These are phyloP conservation scores for Fusarium pilosicola DNA, from an alignment of 2,329 filamentous ascomycete genomes.

Conservation along the genomic window DNA sequence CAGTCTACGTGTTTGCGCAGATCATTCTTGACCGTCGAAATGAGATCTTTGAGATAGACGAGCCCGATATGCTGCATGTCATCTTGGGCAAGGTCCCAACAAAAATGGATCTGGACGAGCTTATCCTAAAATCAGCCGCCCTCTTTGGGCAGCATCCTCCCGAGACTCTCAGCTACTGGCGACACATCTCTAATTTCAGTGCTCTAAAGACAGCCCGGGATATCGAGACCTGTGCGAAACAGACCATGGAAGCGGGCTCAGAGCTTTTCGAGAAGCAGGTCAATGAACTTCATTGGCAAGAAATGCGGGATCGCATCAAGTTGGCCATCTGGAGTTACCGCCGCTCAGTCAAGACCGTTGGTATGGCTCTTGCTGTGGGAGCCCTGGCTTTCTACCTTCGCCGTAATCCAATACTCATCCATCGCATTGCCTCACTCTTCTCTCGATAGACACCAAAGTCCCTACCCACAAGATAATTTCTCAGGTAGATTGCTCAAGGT, in stretches of 20 bases:
- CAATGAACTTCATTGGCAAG: constrained; percentile 73
- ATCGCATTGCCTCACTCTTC: constrained; percentile 44
- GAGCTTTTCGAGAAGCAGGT: constrained; percentile 76
- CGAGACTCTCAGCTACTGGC: constrained; percentile 76
- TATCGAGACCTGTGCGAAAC: constrained; percentile 57
- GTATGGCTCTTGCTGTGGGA: constrained; percentile 73
- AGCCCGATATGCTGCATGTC: constrained; percentile 92
- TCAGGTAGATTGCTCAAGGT: neutral
- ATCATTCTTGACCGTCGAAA: constrained; percentile 83
- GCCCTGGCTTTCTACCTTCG: constrained; percentile 75
- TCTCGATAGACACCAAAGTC: constrained; percentile 21
- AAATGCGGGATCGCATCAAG: constrained; percentile 53
- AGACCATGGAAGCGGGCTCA: constrained; percentile 74
- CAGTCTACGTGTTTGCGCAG: constrained; percentile 90
- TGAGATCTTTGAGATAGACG: constrained; percentile 90
- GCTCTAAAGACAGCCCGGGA: constrained; percentile 84
- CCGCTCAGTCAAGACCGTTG: constrained; percentile 69
- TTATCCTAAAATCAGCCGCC: constrained; percentile 72
- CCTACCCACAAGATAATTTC: neutral
- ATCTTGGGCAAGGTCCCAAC: constrained; percentile 87
- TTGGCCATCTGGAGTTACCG: constrained; percentile 70
- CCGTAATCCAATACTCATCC: constrained; percentile 53
- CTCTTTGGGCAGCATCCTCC: constrained; percentile 78
- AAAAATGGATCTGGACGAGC: constrained; percentile 79
- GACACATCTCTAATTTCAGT: constrained; percentile 76